A percentile compares a stretch with the other conserved stretches of the same genome.
Conservation (phyloP, 495 filamentous ascomycete genomes). For the Penicillium riverlandense region DNA sequence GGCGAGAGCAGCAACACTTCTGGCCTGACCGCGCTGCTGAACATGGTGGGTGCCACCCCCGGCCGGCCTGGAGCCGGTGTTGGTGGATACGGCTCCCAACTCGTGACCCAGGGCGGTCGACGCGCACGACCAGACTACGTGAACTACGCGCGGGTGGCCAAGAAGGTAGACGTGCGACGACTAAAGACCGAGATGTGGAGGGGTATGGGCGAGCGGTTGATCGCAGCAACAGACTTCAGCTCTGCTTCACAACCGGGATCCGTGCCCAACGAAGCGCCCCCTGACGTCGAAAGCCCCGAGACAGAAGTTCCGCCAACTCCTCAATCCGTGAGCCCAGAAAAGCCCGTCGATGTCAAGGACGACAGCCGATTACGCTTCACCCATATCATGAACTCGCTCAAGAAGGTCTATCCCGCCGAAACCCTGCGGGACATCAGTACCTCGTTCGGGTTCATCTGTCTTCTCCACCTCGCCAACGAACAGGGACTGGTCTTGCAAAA, state of each 20-base stretch:
- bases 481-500: constrained; percentile 71
- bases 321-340: constrained; percentile 16
- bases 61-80: constrained; percentile 29
- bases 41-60: constrained; percentile 39
- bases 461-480: constrained; percentile 95
- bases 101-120: constrained; percentile 79
- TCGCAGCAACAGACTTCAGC: constrained; percentile 28
- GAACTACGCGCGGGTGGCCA: constrained; percentile 90
- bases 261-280: constrained; percentile 12
- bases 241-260: constrained; percentile 21
- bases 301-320: constrained; percentile 29
- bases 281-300: constrained; percentile 18
- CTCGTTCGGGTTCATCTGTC: constrained; percentile 92
- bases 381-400: constrained; percentile 78
- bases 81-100: constrained; percentile 74
- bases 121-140: constrained; percentile 88
- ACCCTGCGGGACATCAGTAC: constrained; percentile 93
- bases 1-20: constrained; percentile 28
- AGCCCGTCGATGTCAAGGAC: constrained; percentile 16
- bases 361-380: constrained; percentile 72
- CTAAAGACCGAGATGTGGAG: constrained; percentile 96
- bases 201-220: constrained; percentile 57
- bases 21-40: constrained; percentile 34
- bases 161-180: constrained; percentile 96
- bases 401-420: constrained; percentile 75